Percentiles rank a stretch among this genome's conserved stretches.
phyloP scores from a whole-genome alignment of 768 basidiomycete species.

The Candolleomyces eurysporus region DNA sequence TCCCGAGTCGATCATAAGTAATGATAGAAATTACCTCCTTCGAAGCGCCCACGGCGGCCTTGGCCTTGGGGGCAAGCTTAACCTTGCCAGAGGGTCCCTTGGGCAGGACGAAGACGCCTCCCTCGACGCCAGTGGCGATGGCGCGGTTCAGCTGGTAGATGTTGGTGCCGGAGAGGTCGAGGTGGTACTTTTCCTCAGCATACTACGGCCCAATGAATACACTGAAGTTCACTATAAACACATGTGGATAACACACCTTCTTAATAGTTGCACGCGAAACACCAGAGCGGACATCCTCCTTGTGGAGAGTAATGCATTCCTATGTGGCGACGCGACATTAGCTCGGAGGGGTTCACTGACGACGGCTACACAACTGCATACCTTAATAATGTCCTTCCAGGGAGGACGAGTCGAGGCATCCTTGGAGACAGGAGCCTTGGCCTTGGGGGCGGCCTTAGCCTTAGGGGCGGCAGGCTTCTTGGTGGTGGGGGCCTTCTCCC shows the following conservation, averaged over 20 bases:
- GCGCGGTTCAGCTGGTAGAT: constrained; percentile 71
- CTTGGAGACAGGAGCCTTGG: constrained; percentile 23
- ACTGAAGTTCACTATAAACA: constrained; percentile 12
- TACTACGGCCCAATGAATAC: constrained; percentile 42
- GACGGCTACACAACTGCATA: constrained; percentile 19
- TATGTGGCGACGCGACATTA: constrained; percentile 21
- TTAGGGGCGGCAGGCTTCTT: constrained; percentile 20
- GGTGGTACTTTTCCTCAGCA: constrained; percentile 78
- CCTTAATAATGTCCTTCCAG: constrained; percentile 58
- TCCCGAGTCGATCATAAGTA: background rate
- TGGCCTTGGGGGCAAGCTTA: constrained; percentile 25
- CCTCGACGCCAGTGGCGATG: constrained; percentile 66
- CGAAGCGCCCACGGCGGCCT: constrained; percentile 31
- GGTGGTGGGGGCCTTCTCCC: background rate
- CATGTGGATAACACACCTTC: constrained; percentile 52
- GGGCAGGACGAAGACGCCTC: constrained; percentile 34
- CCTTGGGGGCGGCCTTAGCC: constrained; percentile 25
- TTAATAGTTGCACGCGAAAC: constrained; percentile 80
- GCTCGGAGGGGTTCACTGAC: background rate
- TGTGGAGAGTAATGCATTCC: constrained; percentile 71
- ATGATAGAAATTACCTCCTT: constrained; percentile 53
- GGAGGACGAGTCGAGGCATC: constrained; percentile 35
- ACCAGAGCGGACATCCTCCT: constrained; percentile 65
- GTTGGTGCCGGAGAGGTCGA: constrained; percentile 63
- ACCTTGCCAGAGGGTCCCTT: constrained; percentile 44